phyloP scores from a whole-genome alignment of 1,139 yeast species.

The Diutina siamensis region DNA sequence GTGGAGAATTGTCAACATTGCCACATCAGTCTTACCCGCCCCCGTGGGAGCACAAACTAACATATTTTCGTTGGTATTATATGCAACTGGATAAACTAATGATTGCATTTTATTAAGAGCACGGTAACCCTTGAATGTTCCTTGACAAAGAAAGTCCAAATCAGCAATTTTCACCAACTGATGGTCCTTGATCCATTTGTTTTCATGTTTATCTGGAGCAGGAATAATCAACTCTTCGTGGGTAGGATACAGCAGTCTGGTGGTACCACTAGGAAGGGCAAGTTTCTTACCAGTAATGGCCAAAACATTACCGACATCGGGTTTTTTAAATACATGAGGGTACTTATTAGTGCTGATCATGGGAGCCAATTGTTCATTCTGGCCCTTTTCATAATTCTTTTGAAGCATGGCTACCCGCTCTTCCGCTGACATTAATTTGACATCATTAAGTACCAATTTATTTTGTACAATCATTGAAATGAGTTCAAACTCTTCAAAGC shows the following conservation, averaged over 20 bases:
- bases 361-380: slow-evolving; percentile 16
- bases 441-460: slow-evolving; percentile 19
- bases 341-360: slow-evolving; percentile 28
- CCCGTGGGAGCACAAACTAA: slow-evolving; percentile 98
- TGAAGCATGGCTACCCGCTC: slow-evolving; percentile 48
- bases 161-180: slow-evolving; percentile 47
- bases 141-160: slow-evolving; percentile 64
- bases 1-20: slow-evolving; percentile 70
- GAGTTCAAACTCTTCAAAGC: slow-evolving; percentile 75
- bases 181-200: slow-evolving; percentile 37
- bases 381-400: slow-evolving; percentile 31
- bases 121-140: slow-evolving; percentile 72
- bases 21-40: slow-evolving; percentile 98
- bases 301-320: slow-evolving; percentile 53
- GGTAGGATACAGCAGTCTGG: slow-evolving; percentile 46
- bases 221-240: slow-evolving; percentile 85
- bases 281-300: slow-evolving; percentile 75
- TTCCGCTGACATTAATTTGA: slow-evolving; percentile 37
- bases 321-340: slow-evolving; percentile 79
- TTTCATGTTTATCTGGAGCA: slow-evolving; percentile 41
- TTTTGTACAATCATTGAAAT: slow-evolving; percentile 55
- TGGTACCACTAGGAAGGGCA: slow-evolving; percentile 72
- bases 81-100: slow-evolving; percentile 84
- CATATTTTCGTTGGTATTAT: slow-evolving; percentile 90
- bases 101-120: slow-evolving; percentile 85